A percentile compares a stretch with the other conserved stretches of the same genome.
Conservation (phyloP, 1,139 yeast genomes). For the Blastobotrys illinoisensis region DNA sequence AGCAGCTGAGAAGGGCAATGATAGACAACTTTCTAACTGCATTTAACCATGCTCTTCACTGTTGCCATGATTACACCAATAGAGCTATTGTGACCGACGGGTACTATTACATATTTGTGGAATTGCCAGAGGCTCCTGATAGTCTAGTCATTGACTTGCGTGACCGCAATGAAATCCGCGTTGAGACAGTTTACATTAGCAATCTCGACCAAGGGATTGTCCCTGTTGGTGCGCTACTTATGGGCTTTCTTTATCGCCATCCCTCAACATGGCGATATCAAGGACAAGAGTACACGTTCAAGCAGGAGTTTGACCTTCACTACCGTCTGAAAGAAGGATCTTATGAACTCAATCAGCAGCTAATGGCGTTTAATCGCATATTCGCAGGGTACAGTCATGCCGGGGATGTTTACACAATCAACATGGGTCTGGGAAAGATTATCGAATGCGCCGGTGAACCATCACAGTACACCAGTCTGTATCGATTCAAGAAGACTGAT, state of each 20-base stretch:
- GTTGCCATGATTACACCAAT: background rate
- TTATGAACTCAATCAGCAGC: background rate
- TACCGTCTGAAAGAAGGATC: background rate
- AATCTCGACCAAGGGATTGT: background rate
- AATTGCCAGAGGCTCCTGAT: background rate
- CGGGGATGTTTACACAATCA: background rate
- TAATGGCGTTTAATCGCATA: background rate
- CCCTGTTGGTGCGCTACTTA: background rate
- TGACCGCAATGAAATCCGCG: background rate
- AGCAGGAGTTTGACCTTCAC: background rate
- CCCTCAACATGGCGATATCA: background rate
- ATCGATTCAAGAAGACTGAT: background rate
- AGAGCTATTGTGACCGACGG: background rate
- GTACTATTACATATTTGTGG: background rate
- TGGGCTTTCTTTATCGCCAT: background rate
- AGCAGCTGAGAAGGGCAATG: background rate
- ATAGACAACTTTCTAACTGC: background rate
- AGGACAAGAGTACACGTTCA: background rate
- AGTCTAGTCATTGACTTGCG: background rate
- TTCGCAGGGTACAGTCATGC: background rate
- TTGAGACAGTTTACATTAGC: background rate
- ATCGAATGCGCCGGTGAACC: background rate
- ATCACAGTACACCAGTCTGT: background rate
- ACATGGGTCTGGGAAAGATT: background rate
- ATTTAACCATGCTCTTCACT: background rate